Base-by-base conservation (phyloP, 2,329 filamentous ascomycete genomes). In the Ophiostoma angusticollis region DNA sequence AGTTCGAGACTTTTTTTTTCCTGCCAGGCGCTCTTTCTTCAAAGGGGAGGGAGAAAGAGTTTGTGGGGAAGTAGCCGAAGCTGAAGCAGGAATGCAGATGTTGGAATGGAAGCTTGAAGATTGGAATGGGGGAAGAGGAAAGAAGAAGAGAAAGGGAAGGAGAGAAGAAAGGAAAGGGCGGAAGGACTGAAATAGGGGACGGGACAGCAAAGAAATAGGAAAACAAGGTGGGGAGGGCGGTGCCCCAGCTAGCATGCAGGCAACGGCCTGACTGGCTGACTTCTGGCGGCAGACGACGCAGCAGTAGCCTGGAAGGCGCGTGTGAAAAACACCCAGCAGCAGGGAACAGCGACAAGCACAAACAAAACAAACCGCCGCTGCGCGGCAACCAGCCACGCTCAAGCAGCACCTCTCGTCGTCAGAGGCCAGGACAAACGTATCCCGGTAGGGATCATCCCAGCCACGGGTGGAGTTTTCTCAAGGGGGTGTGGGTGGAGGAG, bases 11-110 rank as follows among this genome's bases (percentile, higher is more conserved):
- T 58, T 58, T 57, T 58, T 55, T 56, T 42, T 47, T 41, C 43
- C 42, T 38, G 28, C 45, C 39, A 36, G 24, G 35, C 72, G 70
- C 45, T 47, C 43, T 47, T 48, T 44, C 36, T 45, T 44, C 38
- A 75, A 76, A 76, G 72, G 72, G 70, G 74, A 68, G 61, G 66
- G 66, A 65, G 64, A 68, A 69, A 44, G 44, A 46, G 41, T 33
- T n/a, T n/a, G n/a, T n/a, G n/a, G n/a, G 6, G 12, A 27, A 32
- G 25, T 38, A 44, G 40, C 42, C 42, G 40, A 27, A 21, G 45
- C 37, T 29, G 12, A 17, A 14, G 33, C 9, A 7, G 8, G 29
- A 13, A 24, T 32, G 6, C 19, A 21, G 14, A 24, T 11, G 29
- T 31, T 28, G 31, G 25, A 22, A 13, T 23, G 24, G 53, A 50